These are phyloP conservation scores for Astragalus membranaceus DNA, from an alignment of 306 rosid species.

Conservation along the genomic window DNA sequence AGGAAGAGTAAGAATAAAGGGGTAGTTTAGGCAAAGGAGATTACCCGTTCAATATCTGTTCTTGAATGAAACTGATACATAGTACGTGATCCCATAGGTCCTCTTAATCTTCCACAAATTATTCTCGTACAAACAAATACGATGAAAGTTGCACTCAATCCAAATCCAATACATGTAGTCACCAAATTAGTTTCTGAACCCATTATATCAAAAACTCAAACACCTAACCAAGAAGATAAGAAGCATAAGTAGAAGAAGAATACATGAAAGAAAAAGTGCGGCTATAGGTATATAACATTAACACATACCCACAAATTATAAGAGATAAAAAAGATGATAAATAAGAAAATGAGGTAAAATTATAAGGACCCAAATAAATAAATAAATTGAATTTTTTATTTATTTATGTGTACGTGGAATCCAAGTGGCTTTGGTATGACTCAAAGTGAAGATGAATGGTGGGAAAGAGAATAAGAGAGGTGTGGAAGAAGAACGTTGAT, in stretches of 20 bases:
- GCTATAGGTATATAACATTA: conserved; percentile 7
- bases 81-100: conserved; percentile 36
- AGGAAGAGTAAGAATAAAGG: not conserved
- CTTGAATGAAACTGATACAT: conserved; percentile 59
- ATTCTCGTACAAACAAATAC: conserved; percentile 93
- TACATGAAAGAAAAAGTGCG: not conserved
- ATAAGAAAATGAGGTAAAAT: not conserved
- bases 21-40: not conserved
- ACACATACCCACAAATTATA: conserved; percentile 21
- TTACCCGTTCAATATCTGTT: conserved; percentile 75
- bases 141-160: conserved; percentile 90
- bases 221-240: not conserved
- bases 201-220: conserved; percentile 28
- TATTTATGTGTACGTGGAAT: conserved; percentile 35
- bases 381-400: not conserved
- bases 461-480: conserved; percentile 25
- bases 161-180: conserved; percentile 83
- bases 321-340: conserved; percentile 9
- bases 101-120: conserved; percentile 74
- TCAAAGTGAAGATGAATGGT: conserved; percentile 34
- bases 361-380: conserved; percentile 27
- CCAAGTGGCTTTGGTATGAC: conserved; percentile 50
- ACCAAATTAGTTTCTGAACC: conserved; percentile 54
- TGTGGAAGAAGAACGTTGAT: conserved; percentile 33
- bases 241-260: too few relatives aligned